Percentiles rank a stretch among this genome's conserved stretches.
Evolutionary conservation across 2,329 filamentous ascomycete species (phyloP).

Genomic region (Xylariomycetidae sp.): DNA sequence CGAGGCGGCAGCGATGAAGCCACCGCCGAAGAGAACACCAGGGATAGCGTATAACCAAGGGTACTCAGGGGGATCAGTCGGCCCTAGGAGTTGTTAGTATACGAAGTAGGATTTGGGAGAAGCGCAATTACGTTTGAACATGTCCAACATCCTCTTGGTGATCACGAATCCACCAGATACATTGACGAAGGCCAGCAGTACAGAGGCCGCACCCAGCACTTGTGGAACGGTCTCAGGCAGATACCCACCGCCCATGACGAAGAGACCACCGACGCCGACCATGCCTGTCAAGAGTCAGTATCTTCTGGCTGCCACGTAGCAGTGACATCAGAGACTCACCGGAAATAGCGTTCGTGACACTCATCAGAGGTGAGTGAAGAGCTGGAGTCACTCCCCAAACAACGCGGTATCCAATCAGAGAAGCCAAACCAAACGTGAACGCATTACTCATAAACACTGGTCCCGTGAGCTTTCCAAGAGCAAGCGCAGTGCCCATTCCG

Average conservation of each 20-base stretch:
- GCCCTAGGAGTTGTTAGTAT: constrained; percentile 36
- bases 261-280: constrained; percentile 83
- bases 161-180: constrained; percentile 86
- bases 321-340: constrained; percentile 36
- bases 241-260: constrained; percentile 80
- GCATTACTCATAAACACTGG: constrained; percentile 84
- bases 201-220: constrained; percentile 69
- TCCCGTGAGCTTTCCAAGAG: constrained; percentile 72
- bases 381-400: constrained; percentile 84
- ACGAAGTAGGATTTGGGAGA: background rate
- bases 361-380: constrained; percentile 85
- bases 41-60: constrained; percentile 82
- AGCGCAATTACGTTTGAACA: constrained; percentile 65
- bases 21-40: constrained; percentile 69
- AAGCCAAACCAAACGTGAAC: constrained; percentile 78
- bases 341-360: constrained; percentile 87
- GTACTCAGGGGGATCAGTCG: constrained; percentile 82
- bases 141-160: constrained; percentile 88
- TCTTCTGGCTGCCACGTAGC: background rate
- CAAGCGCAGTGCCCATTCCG: constrained; percentile 69
- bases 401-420: constrained; percentile 79
- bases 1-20: constrained; percentile 71
- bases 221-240: constrained; percentile 75
- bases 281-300: constrained; percentile 45
- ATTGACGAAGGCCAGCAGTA: constrained; percentile 81